Conservation (phyloP, 2,329 filamentous ascomycete species). For the Colletotrichum chlorophyti region DNA sequence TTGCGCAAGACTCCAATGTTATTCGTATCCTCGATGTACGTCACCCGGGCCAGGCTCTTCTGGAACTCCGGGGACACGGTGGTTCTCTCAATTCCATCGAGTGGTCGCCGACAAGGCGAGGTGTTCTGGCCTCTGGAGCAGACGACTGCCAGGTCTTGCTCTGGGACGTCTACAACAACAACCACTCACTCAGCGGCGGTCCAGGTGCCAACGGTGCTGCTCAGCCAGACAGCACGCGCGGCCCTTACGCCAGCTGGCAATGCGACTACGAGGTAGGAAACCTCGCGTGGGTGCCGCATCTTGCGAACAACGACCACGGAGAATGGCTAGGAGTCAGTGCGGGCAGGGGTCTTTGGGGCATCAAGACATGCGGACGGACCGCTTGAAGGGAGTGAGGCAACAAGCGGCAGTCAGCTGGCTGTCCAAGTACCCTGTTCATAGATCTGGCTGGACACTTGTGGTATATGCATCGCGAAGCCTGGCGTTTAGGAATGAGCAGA, state of each 20-base stretch:
- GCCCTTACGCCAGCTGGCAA: constrained; percentile 79
- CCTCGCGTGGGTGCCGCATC: constrained; percentile 81
- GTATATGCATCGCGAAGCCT: constrained; percentile 32
- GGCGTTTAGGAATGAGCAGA: constrained; percentile 30
- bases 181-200: constrained; percentile 50
- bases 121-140: constrained; percentile 87
- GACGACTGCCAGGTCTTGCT: constrained; percentile 92
- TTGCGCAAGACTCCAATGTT: constrained; percentile 89
- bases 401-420: constrained; percentile 7
- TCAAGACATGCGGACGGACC: constrained; percentile 45
- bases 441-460: constrained; percentile 26
- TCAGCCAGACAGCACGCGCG: constrained; percentile 64
- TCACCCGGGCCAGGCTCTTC: constrained; percentile 91
- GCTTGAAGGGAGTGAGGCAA: constrained; percentile 12
- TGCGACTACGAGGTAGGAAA: constrained; percentile 90
- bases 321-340: constrained; percentile 87
- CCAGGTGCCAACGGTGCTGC: constrained; percentile 56
- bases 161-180: constrained; percentile 85
- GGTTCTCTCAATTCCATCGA: constrained; percentile 91
- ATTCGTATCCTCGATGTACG: constrained; percentile 96
- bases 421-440: constrained; percentile 25
- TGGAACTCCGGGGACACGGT: constrained; percentile 90
- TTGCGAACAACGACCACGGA: constrained; percentile 71
- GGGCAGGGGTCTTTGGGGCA: constrained; percentile 82
- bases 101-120: constrained; percentile 88